A percentile compares a stretch with the other conserved stretches of the same genome.
Evolutionary conservation across 306 rosid genomes (phyloP).

Genomic region (Arachis stenosperma): DNA sequence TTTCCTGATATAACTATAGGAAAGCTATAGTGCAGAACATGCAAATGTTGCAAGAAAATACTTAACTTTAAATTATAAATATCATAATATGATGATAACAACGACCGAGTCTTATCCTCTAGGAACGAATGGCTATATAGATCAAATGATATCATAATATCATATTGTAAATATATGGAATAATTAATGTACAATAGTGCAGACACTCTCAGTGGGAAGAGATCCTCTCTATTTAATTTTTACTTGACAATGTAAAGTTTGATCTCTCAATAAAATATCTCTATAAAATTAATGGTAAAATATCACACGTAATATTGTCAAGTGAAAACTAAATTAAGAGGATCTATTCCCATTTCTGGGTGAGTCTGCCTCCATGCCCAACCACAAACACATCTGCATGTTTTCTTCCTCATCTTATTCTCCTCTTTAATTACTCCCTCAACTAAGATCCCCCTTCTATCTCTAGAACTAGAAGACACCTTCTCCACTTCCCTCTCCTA

Average conservation of each 20-base stretch:
- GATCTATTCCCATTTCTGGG: too few species aligned
- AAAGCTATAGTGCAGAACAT: background rate
- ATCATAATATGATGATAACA: background rate
- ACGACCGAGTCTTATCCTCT: background rate
- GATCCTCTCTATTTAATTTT: too few species aligned
- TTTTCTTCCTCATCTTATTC: background rate
- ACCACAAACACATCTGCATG: background rate
- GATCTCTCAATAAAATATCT: too few species aligned
- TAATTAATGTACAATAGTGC: too few species aligned
- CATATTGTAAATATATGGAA: too few species aligned
- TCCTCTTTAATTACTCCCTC: background rate
- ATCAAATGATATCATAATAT: background rate
- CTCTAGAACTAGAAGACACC: background rate
- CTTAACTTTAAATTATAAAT: background rate
- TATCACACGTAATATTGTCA: too few species aligned
- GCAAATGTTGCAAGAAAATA: background rate
- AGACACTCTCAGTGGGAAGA: too few species aligned
- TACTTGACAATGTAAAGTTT: too few species aligned
- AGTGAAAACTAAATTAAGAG: too few species aligned
- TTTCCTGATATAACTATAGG: background rate
- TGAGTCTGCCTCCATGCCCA: background rate
- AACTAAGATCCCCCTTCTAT: background rate
- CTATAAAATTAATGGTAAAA: too few species aligned
- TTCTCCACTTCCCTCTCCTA: background rate
- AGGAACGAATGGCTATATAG: background rate